A percentile compares a stretch with the other conserved stretches of the same genome.
Conservation (phyloP, 176 grass and related monocot genomes). For the Rhynchospora pubera region DNA sequence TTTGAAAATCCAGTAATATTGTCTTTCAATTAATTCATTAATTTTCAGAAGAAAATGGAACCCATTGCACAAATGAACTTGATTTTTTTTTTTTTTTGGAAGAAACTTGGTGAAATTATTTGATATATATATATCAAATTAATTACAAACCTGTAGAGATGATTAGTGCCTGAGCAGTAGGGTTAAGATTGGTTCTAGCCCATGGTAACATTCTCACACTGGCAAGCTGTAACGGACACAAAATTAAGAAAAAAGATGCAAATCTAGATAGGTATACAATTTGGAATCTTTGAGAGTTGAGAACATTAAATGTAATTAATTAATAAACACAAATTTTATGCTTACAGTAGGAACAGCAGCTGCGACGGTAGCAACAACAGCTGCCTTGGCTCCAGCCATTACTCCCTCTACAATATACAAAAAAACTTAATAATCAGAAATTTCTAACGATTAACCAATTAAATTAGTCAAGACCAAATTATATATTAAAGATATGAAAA, state of each 20-base stretch:
- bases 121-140: background rate
- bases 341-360: conserved; percentile 52
- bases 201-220: conserved; percentile 74
- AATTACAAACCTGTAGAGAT: conserved; percentile 36
- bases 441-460: too few species aligned
- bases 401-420: conserved; percentile 39
- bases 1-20: too few species aligned
- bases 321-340: background rate
- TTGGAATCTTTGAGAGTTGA: background rate
- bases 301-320: background rate
- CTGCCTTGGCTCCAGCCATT: conserved; percentile 52
- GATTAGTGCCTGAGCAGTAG: conserved; percentile 60
- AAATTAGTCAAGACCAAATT: background rate
- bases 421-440: background rate
- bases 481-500: background rate
- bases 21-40: background rate
- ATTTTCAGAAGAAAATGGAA: background rate
- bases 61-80: background rate
- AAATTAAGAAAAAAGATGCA: background rate
- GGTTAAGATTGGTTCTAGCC: conserved; percentile 58
- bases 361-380: conserved; percentile 45
- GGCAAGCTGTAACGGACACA: conserved; percentile 29
- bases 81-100: background rate
- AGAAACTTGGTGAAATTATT: background rate
- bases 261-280: background rate